Evolutionary conservation across 371 early-diverging fungal genomes (phyloP), one percentile per base, ranked within the genome.

Genomic region (Mortierella polycephala): DNA sequence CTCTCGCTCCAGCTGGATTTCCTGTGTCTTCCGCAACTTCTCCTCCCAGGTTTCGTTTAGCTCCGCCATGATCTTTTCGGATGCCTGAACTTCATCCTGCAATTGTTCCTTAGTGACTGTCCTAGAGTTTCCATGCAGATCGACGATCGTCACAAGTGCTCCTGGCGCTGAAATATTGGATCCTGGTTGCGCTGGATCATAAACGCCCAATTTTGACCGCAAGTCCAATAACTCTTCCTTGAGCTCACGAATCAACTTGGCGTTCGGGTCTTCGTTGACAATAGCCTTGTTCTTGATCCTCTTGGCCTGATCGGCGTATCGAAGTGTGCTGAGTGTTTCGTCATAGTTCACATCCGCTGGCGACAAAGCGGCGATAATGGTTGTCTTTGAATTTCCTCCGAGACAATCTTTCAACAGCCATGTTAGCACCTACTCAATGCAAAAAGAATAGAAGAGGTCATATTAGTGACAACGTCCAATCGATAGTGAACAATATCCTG

Each of bases 261-360:
- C 95, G 59, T 92, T 92, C 7, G 95, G 93, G 69, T 96, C 95
- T 81, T 96, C 96, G 73, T 98, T 98, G 46, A 98, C 93, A 7
- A 94, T 87, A 1, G 98, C 96, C 81, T 91, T 93, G 80, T 95
- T 97, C 81, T 95, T 91, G 77, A 98, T 95, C 65, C 86, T 86
- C 82, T 97, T 97, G 62, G 97, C 98, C 46, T 96, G 92, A 80
- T 96, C 96, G 11, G 97, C 98, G 80, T 96, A 99, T 30, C 98
- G 91, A 20, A 99, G 85, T 0, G 99, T 99, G 66, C 95, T 94
- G 13, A 98, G 86, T 1, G 98, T 94, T 84, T 98, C 99, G 61
- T 93, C 92, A 50, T 87, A 90, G 68, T 73, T 85, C 60, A 83
- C 63, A 57, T 92, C 91, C 5, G 93, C 91, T 0, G 94, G 93